phyloP scores from a whole-genome alignment of 192 early-diverging fungal genomes.

The Radiomyces spectabilis region DNA sequence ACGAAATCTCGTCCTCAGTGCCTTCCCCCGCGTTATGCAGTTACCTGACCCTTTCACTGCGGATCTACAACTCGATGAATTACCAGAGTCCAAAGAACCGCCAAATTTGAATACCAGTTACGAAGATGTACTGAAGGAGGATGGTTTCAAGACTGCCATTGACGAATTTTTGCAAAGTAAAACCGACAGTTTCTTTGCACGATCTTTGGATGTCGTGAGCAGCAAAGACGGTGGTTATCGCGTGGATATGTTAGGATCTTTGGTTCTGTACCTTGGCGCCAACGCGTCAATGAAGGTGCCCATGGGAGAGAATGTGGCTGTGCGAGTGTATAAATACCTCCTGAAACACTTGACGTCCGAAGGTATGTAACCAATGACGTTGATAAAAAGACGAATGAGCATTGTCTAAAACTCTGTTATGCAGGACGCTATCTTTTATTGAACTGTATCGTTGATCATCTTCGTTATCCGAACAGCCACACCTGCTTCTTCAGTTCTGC shows the following conservation, averaged over 20 bases:
- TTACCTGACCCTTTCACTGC: conserved; percentile 96
- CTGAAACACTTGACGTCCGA: conserved; percentile 23
- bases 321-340: conserved; percentile 81
- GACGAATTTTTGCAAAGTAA: conserved; percentile 59
- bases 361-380: conserved; percentile 61
- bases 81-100: conserved; percentile 82
- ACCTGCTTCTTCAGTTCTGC: conserved; percentile 91
- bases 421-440: conserved; percentile 75
- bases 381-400: conserved; percentile 30
- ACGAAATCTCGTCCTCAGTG: conserved; percentile 93
- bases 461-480: conserved; percentile 95
- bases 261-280: conserved; percentile 84
- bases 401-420: not conserved
- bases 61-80: conserved; percentile 84
- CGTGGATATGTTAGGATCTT: conserved; percentile 70
- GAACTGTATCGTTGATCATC: conserved; percentile 90
- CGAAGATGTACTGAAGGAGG: conserved; percentile 46
- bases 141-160: conserved; percentile 63
- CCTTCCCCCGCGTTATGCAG: conserved; percentile 91
- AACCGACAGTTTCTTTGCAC: conserved; percentile 52
- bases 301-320: too few species aligned
- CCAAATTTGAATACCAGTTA: conserved; percentile 88
- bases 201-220: too few species aligned
- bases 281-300: conserved; percentile 57
- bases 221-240: conserved; percentile 53